Conservation (phyloP, 164 flowering plant species). For the Dillenia turbinata region DNA sequence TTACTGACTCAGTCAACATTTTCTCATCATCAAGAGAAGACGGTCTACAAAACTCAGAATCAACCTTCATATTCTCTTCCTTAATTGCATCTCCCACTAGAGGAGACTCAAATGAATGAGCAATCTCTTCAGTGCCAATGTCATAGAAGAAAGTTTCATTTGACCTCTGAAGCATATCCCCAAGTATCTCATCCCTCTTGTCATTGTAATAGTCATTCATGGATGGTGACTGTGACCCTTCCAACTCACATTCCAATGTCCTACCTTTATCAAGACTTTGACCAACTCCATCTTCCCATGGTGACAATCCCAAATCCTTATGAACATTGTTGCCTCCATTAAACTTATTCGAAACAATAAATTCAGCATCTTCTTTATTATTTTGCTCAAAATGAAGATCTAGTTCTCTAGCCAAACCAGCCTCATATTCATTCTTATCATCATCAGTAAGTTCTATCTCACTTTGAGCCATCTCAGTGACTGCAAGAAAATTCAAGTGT, state of each 20-base stretch:
- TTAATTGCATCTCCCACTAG: not conserved
- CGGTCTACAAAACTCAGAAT: slow-evolving; percentile 2
- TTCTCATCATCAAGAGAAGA: slow-evolving; percentile 4
- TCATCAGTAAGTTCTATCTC: slow-evolving; percentile 12
- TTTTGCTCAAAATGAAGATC: slow-evolving; percentile 18
- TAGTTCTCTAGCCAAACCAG: slow-evolving; percentile 11
- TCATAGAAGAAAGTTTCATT: slow-evolving; percentile 7
- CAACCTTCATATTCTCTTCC: not conserved
- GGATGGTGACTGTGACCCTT: slow-evolving; percentile 5
- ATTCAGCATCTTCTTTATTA: slow-evolving; percentile 13
- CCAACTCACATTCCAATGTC: slow-evolving; percentile 5
- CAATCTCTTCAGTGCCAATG: slow-evolving; percentile 5
- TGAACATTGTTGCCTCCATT: slow-evolving; percentile 2
- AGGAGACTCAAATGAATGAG: slow-evolving; percentile 4
- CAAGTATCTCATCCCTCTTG: slow-evolving; percentile 2
- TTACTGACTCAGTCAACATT: slow-evolving; percentile 4
- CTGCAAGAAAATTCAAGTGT: no score
- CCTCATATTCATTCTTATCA: slow-evolving; percentile 5
- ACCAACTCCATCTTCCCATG: slow-evolving; percentile 11
- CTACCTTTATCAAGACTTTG: no score
- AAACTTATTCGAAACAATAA: slow-evolving; percentile 10
- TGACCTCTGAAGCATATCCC: not conserved
- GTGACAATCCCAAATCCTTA: slow-evolving; percentile 11
- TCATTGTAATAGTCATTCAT: slow-evolving; percentile 1
- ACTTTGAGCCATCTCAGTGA: no score